A percentile compares a stretch with the other conserved stretches of the same genome.
Conservation (phyloP, 768 basidiomycete species). For the Boletus vermiculosoides region DNA sequence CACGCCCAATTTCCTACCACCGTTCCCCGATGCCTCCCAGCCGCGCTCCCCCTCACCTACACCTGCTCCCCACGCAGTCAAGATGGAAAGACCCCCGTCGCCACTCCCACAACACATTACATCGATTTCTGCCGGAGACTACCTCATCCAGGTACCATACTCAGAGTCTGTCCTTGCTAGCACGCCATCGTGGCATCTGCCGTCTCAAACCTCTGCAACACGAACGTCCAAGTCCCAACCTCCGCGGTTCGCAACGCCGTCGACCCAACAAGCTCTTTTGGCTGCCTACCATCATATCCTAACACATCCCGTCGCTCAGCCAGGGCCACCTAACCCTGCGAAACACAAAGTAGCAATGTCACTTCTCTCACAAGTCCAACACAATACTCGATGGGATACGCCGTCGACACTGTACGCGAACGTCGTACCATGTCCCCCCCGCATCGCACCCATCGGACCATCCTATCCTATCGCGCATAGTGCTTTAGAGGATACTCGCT, state of each 20-base stretch:
- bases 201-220: slow-evolving; percentile 36
- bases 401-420: slow-evolving; percentile 63
- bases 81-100: slow-evolving; percentile 35
- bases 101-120: slow-evolving; percentile 44
- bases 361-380: slow-evolving; percentile 57
- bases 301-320: slow-evolving; percentile 60
- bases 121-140: slow-evolving; percentile 56
- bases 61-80: slow-evolving; percentile 33
- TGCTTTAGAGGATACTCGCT: slow-evolving; percentile 32
- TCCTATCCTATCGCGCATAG: slow-evolving; percentile 55
- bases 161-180: slow-evolving; percentile 66
- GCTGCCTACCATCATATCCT: slow-evolving; percentile 76
- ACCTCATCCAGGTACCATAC: slow-evolving; percentile 71
- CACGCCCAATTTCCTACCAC: slow-evolving; percentile 35
- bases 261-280: slow-evolving; percentile 62
- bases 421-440: slow-evolving; percentile 58
- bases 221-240: slow-evolving; percentile 20
- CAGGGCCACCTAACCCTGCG: slow-evolving; percentile 52
- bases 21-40: slow-evolving; percentile 32
- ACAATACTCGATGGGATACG: slow-evolving; percentile 62
- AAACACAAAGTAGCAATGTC: slow-evolving; percentile 78
- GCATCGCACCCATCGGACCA: slow-evolving; percentile 61
- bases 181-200: slow-evolving; percentile 70
- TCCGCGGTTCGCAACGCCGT: slow-evolving; percentile 46
- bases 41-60: slow-evolving; percentile 37